A percentile compares a stretch with the other conserved stretches of the same genome.
Conservation (phyloP, 768 basidiomycete species). For the Tylopilus rubrobrunneus region DNA sequence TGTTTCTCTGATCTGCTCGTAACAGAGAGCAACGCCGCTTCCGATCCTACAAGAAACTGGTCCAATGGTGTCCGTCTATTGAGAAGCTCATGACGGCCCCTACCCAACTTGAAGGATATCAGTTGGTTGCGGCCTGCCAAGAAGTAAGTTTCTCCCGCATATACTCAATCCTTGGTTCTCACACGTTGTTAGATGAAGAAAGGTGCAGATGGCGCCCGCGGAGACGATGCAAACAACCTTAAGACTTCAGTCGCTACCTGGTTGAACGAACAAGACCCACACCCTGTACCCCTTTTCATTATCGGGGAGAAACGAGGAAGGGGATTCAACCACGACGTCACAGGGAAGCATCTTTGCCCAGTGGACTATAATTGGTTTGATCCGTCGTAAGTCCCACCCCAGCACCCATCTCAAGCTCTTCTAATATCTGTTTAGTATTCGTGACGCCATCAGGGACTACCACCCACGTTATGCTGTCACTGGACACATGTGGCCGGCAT, state of each 20-base stretch:
- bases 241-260: constrained; percentile 2
- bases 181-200: constrained; percentile 6
- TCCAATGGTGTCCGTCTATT: neutral
- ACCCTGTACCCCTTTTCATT: neutral
- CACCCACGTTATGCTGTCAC: neutral
- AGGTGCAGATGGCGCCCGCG: constrained; percentile 10
- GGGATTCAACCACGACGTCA: neutral
- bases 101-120: neutral
- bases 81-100: neutral
- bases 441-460: neutral
- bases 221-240: constrained; percentile 9
- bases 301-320: neutral
- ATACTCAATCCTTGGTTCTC: too few species aligned
- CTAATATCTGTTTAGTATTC: too few species aligned
- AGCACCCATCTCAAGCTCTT: too few species aligned
- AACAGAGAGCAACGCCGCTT: constrained; percentile 2
- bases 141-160: constrained; percentile 4
- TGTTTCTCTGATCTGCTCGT: neutral
- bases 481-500: neutral
- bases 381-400: too few species aligned
- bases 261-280: constrained; percentile 3
- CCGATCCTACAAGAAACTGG: constrained; percentile 7
- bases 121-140: neutral
- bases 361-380: neutral
- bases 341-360: neutral